A percentile compares a stretch with the other conserved stretches of the same genome.
Conservation (phyloP, 2,329 filamentous ascomycete species). For the Cladosporium sp. region DNA sequence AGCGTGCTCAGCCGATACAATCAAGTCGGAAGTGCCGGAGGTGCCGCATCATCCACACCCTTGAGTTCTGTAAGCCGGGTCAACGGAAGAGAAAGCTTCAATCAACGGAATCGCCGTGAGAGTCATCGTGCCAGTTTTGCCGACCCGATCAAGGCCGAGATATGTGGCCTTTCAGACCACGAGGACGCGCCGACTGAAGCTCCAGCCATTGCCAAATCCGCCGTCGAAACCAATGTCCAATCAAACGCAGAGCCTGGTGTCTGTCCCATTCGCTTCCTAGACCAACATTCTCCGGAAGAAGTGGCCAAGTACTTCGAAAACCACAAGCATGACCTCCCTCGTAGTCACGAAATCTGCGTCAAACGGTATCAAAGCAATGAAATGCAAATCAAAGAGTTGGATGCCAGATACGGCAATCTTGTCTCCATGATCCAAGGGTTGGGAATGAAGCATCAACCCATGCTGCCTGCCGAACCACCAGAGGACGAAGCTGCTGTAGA, state of each 20-base stretch:
- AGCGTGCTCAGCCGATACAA: slow-evolving; percentile 38
- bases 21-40: slow-evolving; percentile 12
- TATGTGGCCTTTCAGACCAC: slow-evolving; percentile 31
- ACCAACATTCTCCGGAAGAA: slow-evolving; percentile 90
- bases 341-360: slow-evolving; percentile 90
- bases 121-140: slow-evolving; percentile 28
- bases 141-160: slow-evolving; percentile 35
- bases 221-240: slow-evolving; percentile 18
- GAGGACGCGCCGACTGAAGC: slow-evolving; percentile 6
- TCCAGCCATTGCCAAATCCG: slow-evolving; percentile 13
- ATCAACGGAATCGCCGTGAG: not conserved
- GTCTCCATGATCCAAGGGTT: slow-evolving; percentile 93
- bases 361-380: slow-evolving; percentile 85
- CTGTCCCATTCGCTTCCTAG: slow-evolving; percentile 88
- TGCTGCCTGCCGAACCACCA: slow-evolving; percentile 53
- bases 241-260: slow-evolving; percentile 46
- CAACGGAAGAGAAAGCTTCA: slow-evolving; percentile 42
- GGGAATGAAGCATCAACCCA: slow-evolving; percentile 80
- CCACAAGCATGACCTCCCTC: slow-evolving; percentile 90
- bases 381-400: slow-evolving; percentile 78
- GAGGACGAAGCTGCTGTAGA: slow-evolving; percentile 41
- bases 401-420: slow-evolving; percentile 89
- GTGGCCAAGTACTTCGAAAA: slow-evolving; percentile 90
- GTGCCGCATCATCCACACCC: slow-evolving; percentile 23
- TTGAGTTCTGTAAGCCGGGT: slow-evolving; percentile 27